Evolutionary conservation across 768 basidiomycete species (phyloP).

Genomic region (Sistotremastrum niveocremeum): DNA sequence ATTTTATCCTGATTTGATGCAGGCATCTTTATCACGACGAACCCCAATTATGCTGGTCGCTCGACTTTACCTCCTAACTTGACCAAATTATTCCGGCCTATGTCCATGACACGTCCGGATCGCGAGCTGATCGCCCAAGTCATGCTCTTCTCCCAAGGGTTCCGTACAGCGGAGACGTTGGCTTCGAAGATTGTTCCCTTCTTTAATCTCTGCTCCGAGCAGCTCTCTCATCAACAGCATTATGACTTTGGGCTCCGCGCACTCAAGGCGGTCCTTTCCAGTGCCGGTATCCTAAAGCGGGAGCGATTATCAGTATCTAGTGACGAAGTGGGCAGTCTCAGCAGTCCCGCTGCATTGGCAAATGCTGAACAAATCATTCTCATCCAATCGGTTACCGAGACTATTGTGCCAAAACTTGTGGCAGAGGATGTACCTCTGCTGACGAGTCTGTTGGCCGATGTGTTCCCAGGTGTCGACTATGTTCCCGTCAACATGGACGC

Average conservation of each 20-base stretch:
- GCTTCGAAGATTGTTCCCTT: constrained; percentile 98
- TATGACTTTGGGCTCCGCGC: constrained; percentile 99
- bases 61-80: constrained; percentile 80
- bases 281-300: constrained; percentile 95
- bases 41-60: constrained; percentile 97
- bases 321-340: constrained; percentile 38
- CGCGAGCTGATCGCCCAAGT: constrained; percentile 98
- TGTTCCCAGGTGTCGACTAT: constrained; percentile 94
- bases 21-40: constrained; percentile 98
- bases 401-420: constrained; percentile 94
- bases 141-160: constrained; percentile 98
- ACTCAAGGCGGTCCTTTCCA: constrained; percentile 89
- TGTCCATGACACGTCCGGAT: constrained; percentile 99
- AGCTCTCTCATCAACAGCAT: constrained; percentile 92
- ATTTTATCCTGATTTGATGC: constrained; percentile 3
- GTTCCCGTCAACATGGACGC: constrained; percentile 77
- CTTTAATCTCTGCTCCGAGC: constrained; percentile 97
- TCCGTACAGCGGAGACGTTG: constrained; percentile 93
- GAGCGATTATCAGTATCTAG: constrained; percentile 51
- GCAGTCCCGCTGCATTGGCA: constrained; percentile 28
- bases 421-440: constrained; percentile 93
- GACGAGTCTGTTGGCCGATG: constrained; percentile 86
- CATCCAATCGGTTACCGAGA: constrained; percentile 97
- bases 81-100: constrained; percentile 92
- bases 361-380: constrained; percentile 89